These are phyloP conservation scores for Carallia brachiata DNA, from an alignment of 345 rosid species.

Conservation along the genomic window DNA sequence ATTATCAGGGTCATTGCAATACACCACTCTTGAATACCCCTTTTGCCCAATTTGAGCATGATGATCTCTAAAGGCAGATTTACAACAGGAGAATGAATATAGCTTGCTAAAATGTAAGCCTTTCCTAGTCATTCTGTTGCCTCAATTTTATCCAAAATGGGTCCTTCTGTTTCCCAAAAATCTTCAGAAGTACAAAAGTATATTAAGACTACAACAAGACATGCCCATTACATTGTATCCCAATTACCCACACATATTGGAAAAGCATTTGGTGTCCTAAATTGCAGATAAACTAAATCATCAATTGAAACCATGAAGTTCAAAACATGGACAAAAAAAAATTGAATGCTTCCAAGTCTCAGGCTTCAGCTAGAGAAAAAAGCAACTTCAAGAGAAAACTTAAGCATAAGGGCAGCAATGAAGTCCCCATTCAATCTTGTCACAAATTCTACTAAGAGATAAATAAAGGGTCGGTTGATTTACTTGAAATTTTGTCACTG, in stretches of 20 bases:
- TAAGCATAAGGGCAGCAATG: background rate
- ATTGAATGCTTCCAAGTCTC: conserved; percentile 16
- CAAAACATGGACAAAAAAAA: conserved; percentile 15
- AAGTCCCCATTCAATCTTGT: conserved; percentile 6
- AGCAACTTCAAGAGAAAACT: background rate
- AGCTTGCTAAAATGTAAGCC: conserved; percentile 50
- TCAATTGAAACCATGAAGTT: conserved; percentile 3
- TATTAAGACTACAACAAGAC: background rate
- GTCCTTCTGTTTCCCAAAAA: conserved; percentile 8
- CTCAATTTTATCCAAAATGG: conserved; percentile 8
- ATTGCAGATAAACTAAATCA: background rate
- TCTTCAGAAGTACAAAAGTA: background rate
- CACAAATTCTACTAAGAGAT: background rate
- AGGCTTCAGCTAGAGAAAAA: conserved; percentile 4
- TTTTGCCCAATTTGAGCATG: conserved; percentile 61
- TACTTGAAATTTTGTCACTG: background rate
- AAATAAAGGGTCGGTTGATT: no score
- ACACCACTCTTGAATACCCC: conserved; percentile 81
- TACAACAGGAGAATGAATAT: conserved; percentile 60
- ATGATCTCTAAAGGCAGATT: conserved; percentile 34
- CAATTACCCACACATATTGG: conserved; percentile 5
- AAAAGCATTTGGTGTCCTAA: background rate
- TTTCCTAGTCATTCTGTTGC: conserved; percentile 40
- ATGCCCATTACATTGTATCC: background rate
- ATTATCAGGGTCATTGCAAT: conserved; percentile 78